Evolutionary conservation across 2,329 filamentous ascomycete genomes (phyloP).

Genomic region (Dothistroma pini): DNA sequence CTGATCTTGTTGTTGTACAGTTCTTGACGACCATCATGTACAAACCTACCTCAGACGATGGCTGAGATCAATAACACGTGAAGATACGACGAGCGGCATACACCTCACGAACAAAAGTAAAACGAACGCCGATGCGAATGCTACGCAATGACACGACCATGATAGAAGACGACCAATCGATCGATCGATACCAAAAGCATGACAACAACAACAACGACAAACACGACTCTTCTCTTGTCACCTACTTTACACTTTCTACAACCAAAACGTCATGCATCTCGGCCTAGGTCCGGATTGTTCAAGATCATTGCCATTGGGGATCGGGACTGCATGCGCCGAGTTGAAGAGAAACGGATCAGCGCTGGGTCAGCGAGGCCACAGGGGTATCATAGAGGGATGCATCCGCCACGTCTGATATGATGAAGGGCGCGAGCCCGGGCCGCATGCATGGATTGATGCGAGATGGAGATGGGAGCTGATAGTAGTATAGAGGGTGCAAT

Average conservation of each 20-base stretch:
- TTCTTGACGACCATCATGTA: slow-evolving; percentile 98
- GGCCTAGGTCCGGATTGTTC: no score
- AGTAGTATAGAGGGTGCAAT: no score
- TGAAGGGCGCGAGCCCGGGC: no score
- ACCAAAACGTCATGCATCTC: neutral
- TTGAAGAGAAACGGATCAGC: no score
- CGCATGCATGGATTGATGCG: no score
- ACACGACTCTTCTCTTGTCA: neutral
- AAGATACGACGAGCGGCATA: neutral
- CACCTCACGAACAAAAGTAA: neutral
- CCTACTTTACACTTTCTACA: neutral
- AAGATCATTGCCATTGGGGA: neutral
- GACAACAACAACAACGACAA: neutral
- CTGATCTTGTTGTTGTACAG: slow-evolving; percentile 46
- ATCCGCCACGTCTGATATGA: no score
- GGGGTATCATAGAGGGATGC: no score
- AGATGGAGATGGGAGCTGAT: no score
- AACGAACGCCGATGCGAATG: neutral
- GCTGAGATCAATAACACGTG: slow-evolving; percentile 14
- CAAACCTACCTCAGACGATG: slow-evolving; percentile 66
- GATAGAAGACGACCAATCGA: neutral
- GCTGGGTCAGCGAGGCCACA: no score
- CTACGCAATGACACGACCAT: neutral
- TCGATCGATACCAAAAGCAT: neutral
- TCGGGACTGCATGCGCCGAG: neutral